phyloP scores from a whole-genome alignment of 225 moss, liverwort and hornwort species.

The Antitrichia curtipendula region DNA sequence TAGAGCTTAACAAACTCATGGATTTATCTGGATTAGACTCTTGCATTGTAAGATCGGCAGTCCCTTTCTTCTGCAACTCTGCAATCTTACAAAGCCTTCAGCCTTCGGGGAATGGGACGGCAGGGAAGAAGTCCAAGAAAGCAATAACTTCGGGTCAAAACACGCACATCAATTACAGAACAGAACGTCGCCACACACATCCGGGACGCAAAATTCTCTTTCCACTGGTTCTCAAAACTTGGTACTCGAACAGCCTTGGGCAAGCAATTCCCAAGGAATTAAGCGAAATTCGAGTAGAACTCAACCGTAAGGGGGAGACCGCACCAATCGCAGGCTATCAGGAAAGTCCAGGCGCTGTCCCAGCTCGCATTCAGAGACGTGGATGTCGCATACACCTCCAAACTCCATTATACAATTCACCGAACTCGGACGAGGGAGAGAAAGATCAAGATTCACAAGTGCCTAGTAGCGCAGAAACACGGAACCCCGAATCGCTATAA shows the following conservation, averaged over 20 bases:
- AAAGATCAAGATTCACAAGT: background rate
- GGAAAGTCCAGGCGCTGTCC: constrained; percentile 1
- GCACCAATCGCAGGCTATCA: constrained; percentile 22
- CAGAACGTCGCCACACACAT: background rate
- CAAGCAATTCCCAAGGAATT: background rate
- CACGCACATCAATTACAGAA: background rate
- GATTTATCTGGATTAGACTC: constrained; percentile 2
- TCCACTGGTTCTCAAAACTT: background rate
- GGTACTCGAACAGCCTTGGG: background rate
- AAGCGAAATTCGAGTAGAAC: background rate
- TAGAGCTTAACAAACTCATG: constrained; percentile 19
- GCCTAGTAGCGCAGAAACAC: background rate
- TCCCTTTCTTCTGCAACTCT: background rate
- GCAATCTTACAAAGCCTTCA: background rate
- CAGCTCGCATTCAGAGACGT: background rate
- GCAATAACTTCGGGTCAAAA: background rate
- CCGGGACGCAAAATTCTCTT: background rate
- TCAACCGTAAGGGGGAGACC: constrained; percentile 27
- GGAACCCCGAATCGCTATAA: background rate
- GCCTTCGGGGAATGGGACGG: background rate
- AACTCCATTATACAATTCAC: constrained; percentile 23
- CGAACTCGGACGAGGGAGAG: background rate
- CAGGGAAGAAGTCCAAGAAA: constrained; percentile 5
- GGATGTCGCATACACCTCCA: background rate
- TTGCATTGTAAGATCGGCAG: constrained; percentile 12